A percentile compares a stretch with the other conserved stretches of the same genome.
Evolutionary conservation across 2,329 filamentous ascomycete genomes (phyloP).

Genomic region (Aspergillaceae sp.): DNA sequence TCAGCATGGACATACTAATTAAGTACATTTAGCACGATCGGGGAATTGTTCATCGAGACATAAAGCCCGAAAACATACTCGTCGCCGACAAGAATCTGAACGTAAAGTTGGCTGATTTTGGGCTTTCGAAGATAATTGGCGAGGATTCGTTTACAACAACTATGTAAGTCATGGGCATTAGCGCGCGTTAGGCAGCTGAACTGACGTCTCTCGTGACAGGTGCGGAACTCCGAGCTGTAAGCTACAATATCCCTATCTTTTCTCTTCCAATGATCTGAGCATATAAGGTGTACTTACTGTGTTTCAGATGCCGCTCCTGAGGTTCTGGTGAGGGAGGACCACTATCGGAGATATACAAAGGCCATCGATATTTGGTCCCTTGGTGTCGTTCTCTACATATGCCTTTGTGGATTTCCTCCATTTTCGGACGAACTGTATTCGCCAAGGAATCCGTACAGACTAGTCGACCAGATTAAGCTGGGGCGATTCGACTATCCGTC

Average conservation of each 20-base stretch:
- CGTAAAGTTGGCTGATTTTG: constrained; percentile 93
- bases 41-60: constrained; percentile 94
- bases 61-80: constrained; percentile 95
- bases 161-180: constrained; percentile 46
- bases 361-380: constrained; percentile 95
- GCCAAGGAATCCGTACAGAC: constrained; percentile 70
- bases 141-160: constrained; percentile 98
- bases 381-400: constrained; percentile 96
- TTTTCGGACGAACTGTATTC: constrained; percentile 91
- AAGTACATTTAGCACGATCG: constrained; percentile 66
- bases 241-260: constrained; percentile 14
- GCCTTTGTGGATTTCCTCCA: constrained; percentile 89
- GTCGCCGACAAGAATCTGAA: constrained; percentile 74
- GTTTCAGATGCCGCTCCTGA: constrained; percentile 76
- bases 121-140: constrained; percentile 94
- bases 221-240: constrained; percentile 86
- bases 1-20: not conserved
- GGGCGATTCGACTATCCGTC: constrained; percentile 91
- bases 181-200: not conserved
- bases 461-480: constrained; percentile 82
- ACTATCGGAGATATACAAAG: constrained; percentile 80
- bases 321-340: constrained; percentile 67
- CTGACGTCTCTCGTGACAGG: constrained; percentile 26
- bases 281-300: constrained; percentile 5
- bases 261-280: not conserved